These are phyloP conservation scores for Plasmodium inui DNA, from an alignment of 169 alveolate genomes.

Conservation along the genomic window DNA sequence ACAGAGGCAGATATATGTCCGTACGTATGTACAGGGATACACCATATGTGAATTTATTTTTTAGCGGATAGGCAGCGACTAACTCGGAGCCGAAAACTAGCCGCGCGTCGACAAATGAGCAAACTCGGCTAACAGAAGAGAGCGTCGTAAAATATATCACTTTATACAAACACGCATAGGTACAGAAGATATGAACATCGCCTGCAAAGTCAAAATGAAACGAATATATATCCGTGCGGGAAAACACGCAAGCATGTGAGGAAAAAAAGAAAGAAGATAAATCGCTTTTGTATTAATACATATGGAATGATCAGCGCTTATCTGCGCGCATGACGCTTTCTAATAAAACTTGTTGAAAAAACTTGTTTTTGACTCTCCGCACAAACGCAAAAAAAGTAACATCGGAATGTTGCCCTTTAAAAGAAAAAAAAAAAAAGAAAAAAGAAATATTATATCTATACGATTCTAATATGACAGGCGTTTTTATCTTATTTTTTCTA, in stretches of 20 bases:
- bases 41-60: not conserved
- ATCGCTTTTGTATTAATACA: too few relatives aligned
- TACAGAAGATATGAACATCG: not conserved
- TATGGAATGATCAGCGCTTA: not conserved
- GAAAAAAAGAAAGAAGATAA: too few relatives aligned
- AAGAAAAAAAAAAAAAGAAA: not conserved
- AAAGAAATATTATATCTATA: too few relatives aligned
- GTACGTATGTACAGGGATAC: not conserved
- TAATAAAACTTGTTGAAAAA: too few relatives aligned
- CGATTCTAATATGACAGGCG: not conserved
- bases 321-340: not conserved
- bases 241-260: not conserved
- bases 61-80: not conserved
- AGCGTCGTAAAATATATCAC: not conserved
- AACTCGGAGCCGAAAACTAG: not conserved
- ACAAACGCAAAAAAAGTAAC: not conserved
- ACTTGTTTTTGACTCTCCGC: not conserved
- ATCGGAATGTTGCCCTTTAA: not conserved
- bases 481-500: too few relatives aligned
- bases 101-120: not conserved
- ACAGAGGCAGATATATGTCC: not conserved
- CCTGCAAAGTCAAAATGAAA: not conserved
- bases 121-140: not conserved
- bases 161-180: not conserved
- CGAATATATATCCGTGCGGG: not conserved